Evolutionary conservation across 2,329 filamentous ascomycete genomes (phyloP).

Genomic region (Alternaria consortialis): DNA sequence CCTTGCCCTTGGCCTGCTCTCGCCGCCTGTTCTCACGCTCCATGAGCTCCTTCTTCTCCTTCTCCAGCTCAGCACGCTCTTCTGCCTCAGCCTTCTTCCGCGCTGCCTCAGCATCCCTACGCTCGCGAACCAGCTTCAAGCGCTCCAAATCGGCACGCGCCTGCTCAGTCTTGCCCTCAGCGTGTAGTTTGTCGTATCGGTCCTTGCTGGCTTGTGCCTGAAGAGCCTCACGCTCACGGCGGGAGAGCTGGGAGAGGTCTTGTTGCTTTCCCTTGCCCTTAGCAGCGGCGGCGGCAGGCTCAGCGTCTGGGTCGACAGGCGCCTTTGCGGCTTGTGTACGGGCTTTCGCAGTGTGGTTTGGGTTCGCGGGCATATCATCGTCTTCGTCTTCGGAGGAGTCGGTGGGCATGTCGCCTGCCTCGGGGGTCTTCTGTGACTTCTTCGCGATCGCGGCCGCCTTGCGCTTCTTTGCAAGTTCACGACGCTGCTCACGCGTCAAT

Average conservation of each 20-base stretch:
- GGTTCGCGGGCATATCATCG: slow-evolving; percentile 81
- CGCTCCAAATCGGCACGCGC: slow-evolving; percentile 88
- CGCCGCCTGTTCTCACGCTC: slow-evolving; percentile 59
- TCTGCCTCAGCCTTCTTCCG: slow-evolving; percentile 75
- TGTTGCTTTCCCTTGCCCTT: slow-evolving; percentile 67
- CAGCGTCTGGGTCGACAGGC: slow-evolving; percentile 52
- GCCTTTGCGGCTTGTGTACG: slow-evolving; percentile 71
- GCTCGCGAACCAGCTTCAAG: slow-evolving; percentile 81
- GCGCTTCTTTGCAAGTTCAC: slow-evolving; percentile 84
- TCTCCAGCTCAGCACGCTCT: slow-evolving; percentile 64
- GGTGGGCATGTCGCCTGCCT: slow-evolving; percentile 86
- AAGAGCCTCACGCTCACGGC: slow-evolving; percentile 78
- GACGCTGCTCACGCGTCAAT: slow-evolving; percentile 86
- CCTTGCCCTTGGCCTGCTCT: slow-evolving; percentile 56
- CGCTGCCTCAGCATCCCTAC: slow-evolving; percentile 82
- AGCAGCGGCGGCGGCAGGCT: slow-evolving; percentile 62
- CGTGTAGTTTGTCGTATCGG: slow-evolving; percentile 88
- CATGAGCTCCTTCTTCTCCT: slow-evolving; percentile 61
- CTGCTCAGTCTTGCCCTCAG: slow-evolving; percentile 96
- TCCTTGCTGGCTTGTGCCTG: slow-evolving; percentile 90
- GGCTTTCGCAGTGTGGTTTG: slow-evolving; percentile 78
- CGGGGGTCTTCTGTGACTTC: slow-evolving; percentile 74
- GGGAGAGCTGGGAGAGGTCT: slow-evolving; percentile 65
- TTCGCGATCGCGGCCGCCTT: slow-evolving; percentile 88
- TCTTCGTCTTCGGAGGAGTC: slow-evolving; percentile 71